Base-by-base conservation (phyloP, 2,329 filamentous ascomycete species). In the Ophioceras dolichostomum region DNA sequence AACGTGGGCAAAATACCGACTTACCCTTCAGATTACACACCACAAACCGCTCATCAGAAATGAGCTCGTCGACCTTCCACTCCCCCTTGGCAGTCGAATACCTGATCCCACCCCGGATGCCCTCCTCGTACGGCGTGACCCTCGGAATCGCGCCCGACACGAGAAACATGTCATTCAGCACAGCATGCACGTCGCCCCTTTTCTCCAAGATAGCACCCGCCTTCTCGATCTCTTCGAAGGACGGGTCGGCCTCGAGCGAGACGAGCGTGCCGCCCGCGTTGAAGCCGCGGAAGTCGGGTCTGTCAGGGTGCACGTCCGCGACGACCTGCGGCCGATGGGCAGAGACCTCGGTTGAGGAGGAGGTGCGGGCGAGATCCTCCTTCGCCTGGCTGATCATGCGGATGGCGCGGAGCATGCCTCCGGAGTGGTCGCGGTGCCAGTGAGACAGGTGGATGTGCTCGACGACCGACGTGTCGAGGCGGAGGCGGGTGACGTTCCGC, bases 401-500 rank as follows among this genome's bases (percentile, higher is more conserved):
- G 32, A 74, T 53, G n/a, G 69, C 67, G 32, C 55, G 56, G 16
- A 63, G 50, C 51, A 75, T 57, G 5, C 69, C 67, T 16, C 65
- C 66, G 19, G 67, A 70, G 43, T 74, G 67, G 43, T 74, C 67
- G 28, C 68, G 59, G 51, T 74, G 67, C 69, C 69, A 71, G 45
- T 70, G 64, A 5, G 65, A 68, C 18, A 73, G 50, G 34, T 68
- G 58, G 16, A 71, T 59, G 12, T 61, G 40, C 43, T 71, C 68
- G 18, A 73, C 53, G 0, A 49, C 44, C 1, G 57, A 49, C 4
- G 69, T 48, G 44, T 67, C 56, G 2, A 61, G 52, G 19, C 54
- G 48, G 14, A 70, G 48, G 2, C 68, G 56, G 4, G 51, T 59
- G 4, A 55, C 60, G 43, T 73, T 73, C n/a, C 57, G 52, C 44